Base-by-base conservation (phyloP, 306 rosid species). In the Crotalaria pallida region DNA sequence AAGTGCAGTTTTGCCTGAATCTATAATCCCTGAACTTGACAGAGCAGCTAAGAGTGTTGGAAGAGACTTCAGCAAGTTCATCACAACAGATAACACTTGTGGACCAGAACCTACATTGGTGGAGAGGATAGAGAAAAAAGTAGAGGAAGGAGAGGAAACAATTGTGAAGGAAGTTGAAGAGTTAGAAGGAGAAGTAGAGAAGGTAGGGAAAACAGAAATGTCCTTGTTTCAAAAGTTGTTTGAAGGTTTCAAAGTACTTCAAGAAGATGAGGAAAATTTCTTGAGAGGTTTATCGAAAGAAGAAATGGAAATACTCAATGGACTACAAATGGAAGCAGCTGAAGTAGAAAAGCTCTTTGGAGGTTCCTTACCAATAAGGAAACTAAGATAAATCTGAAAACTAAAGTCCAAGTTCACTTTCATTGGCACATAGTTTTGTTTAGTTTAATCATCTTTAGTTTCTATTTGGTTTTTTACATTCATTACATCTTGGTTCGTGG, bases 21-120 rank as follows among this genome's bases (percentile, higher is more conserved):
- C 83, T 53, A 83, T 89, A 47, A 56, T 94, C 77, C 99, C 96
- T 0, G 92, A 88, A 34, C 96, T 91, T 23, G 84, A 85, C 44
- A 87, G 7, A 31, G 90, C 96, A 34, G 91, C 96, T 0, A 83
- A 74, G 73, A 87, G 83, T 9, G 87, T 94, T 4, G 96, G 99
- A 81, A 83, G 97, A 56, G 96, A 94, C 67, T 94, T 94, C 0
- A 80, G 78, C 77, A 49, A 26, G 77, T 94, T 94, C 81, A 94
- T 78, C 71, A 83, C 48, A 74, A 88, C 97, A 18, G 91, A 91
- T 60, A 94, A 94, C 58, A 72, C 91, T 15, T 94, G 99, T 2
- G 97, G 99, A 31, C 99, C 99, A 4, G 97, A 94, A 82, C 99
- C 99, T 51, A 82, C 96, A 2, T 62, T 88, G 26, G 99, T 87